A percentile compares a stretch with the other conserved stretches of the same genome.
These are phyloP conservation scores for Syzygium aqueum DNA, from an alignment of 345 rosid genomes.

Conservation along the genomic window DNA sequence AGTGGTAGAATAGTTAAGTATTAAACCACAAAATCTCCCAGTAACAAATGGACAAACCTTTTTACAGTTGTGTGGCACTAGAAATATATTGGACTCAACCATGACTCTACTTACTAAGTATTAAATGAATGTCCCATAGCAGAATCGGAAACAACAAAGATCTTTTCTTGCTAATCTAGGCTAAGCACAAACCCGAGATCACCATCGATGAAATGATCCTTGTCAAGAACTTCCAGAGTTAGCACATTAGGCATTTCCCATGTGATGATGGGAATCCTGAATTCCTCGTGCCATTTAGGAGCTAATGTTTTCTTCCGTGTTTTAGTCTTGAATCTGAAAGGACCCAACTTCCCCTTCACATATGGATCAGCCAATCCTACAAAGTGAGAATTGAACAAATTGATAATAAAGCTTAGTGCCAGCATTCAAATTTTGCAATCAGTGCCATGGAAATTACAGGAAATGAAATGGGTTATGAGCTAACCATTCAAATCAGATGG, in stretches of 20 bases:
- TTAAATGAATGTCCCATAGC: neutral
- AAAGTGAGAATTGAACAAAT: neutral
- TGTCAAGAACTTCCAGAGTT: constrained; percentile 69
- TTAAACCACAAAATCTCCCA: neutral
- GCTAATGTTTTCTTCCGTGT: constrained; percentile 52
- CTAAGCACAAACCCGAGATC: constrained; percentile 61
- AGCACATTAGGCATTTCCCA: constrained; percentile 72
- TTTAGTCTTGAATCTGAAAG: constrained; percentile 69
- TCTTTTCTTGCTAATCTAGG: neutral
- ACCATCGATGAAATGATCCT: constrained; percentile 78
- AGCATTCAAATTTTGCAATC: neutral
- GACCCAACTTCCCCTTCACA: constrained; percentile 85
- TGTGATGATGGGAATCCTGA: constrained; percentile 59
- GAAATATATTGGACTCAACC: neutral
- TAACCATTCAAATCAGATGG: constrained; percentile 83
- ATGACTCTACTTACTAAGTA: neutral
- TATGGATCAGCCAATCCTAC: constrained; percentile 95
- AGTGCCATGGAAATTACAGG: neutral
- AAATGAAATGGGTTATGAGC: constrained; percentile 1
- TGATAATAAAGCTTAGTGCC: neutral
- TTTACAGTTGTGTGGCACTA: neutral
- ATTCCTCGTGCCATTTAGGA: constrained; percentile 94
- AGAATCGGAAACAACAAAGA: neutral
- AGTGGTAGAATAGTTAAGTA: neutral
- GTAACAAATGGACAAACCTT: neutral